Conservation (phyloP, 2,329 filamentous ascomycete species). For the Curvularia sp. region DNA sequence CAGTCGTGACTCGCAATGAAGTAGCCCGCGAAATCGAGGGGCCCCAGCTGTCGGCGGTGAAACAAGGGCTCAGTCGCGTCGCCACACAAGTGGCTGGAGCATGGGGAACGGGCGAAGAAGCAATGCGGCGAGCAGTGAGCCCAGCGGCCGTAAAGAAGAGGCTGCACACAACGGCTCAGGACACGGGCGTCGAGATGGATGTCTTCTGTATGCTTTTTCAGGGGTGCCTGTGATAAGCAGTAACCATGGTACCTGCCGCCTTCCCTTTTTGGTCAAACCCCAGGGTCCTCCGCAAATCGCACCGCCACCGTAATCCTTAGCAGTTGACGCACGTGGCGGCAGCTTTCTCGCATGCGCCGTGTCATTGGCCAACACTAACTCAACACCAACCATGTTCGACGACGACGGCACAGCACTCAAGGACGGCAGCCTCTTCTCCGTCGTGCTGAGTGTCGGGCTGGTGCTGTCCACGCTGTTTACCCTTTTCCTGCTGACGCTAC, state of each 20-base stretch:
- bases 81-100: conserved; percentile 1
- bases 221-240: conserved; percentile 20
- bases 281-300: conserved; percentile 21
- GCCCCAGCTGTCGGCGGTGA: background rate
- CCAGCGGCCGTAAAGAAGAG: conserved; percentile 17
- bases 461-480: conserved; percentile 57
- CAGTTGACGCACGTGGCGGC: conserved; percentile 17
- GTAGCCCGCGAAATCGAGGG: conserved; percentile 13
- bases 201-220: conserved; percentile 22
- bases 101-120: conserved; percentile 4
- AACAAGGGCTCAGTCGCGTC: conserved; percentile 7
- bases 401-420: conserved; percentile 43
- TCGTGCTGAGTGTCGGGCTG: conserved; percentile 52
- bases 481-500: conserved; percentile 60
- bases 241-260: conserved; percentile 12
- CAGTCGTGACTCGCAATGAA: conserved; percentile 20
- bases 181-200: background rate
- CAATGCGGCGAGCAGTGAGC: conserved; percentile 11
- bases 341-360: conserved; percentile 22
- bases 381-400: conserved; percentile 39
- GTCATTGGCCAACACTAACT: conserved; percentile 24
- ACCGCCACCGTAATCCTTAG: conserved; percentile 13
- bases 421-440: conserved; percentile 40
- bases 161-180: background rate
- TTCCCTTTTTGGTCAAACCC: conserved; percentile 24